Evolutionary conservation across 768 basidiomycete species (phyloP).

Genomic region (Rhizopogon vulgaris): DNA sequence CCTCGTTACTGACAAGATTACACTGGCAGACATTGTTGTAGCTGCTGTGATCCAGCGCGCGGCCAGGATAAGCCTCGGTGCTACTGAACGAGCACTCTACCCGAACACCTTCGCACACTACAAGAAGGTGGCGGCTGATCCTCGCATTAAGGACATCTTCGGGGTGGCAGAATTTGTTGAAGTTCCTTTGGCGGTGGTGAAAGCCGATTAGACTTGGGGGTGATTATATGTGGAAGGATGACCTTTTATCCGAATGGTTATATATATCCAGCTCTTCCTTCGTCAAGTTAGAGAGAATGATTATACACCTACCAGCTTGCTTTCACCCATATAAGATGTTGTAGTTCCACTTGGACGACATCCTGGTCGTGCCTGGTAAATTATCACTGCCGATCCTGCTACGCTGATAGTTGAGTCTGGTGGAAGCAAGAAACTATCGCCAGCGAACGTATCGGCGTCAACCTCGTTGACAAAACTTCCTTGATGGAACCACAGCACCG

Average conservation of each 20-base stretch:
- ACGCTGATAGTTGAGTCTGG: conserved; percentile 16
- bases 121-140: conserved; percentile 13
- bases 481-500: conserved; percentile 72
- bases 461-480: conserved; percentile 65
- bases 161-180: conserved; percentile 15
- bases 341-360: too few species aligned
- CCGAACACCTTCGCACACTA: conserved; percentile 21
- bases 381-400: too few species aligned
- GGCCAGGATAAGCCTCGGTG: conserved; percentile 18
- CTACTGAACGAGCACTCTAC: conserved; percentile 19
- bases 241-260: too few species aligned
- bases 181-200: conserved; percentile 8
- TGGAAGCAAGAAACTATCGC: conserved; percentile 12
- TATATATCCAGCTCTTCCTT: neutral
- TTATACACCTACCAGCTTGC: neutral
- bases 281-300: neutral
- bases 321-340: too few species aligned
- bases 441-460: conserved; percentile 41
- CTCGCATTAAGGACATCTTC: conserved; percentile 12
- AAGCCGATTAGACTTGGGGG: too few species aligned
- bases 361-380: too few species aligned
- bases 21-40: conserved; percentile 22
- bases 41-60: conserved; percentile 18
- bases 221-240: neutral
- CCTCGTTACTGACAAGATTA: conserved; percentile 17